Evolutionary conservation across 305 asterid species (phyloP).

Genomic region (Caryopteris hybrid): DNA sequence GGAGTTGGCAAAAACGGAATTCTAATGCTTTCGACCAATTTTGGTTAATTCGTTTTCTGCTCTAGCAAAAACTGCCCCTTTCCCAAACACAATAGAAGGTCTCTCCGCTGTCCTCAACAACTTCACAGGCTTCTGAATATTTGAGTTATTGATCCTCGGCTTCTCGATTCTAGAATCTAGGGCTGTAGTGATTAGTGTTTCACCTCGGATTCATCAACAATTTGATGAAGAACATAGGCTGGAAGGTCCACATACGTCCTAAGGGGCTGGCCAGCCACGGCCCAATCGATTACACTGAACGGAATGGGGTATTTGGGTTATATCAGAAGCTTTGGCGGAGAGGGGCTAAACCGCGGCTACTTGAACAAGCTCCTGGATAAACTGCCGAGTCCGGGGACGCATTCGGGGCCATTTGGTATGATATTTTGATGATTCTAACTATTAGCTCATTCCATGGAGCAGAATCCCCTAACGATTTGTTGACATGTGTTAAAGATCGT

Average conservation of each 20-base stretch:
- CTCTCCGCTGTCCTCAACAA: constrained; percentile 65
- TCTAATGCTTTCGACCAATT: constrained; percentile 60
- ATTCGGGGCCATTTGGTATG: no score
- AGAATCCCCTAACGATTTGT: no score
- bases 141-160: constrained; percentile 28
- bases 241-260: constrained; percentile 81
- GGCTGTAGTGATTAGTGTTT: constrained; percentile 47
- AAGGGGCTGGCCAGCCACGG: constrained; percentile 60
- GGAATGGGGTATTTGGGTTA: constrained; percentile 42
- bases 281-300: constrained; percentile 64
- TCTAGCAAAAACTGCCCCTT: constrained; percentile 75
- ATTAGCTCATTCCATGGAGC: no score
- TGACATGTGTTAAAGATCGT: no score
- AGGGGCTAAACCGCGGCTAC: constrained; percentile 67
- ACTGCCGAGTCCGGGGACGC: no score
- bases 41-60: constrained; percentile 58
- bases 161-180: constrained; percentile 35
- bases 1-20: constrained; percentile 89
- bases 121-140: constrained; percentile 55
- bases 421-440: no score
- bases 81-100: constrained; percentile 84
- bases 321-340: constrained; percentile 62
- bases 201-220: constrained; percentile 44
- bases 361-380: constrained; percentile 88
- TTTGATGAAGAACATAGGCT: constrained; percentile 69